phyloP scores from a whole-genome alignment of 1,139 yeast species.

The Saccharomyces pastorianus region DNA sequence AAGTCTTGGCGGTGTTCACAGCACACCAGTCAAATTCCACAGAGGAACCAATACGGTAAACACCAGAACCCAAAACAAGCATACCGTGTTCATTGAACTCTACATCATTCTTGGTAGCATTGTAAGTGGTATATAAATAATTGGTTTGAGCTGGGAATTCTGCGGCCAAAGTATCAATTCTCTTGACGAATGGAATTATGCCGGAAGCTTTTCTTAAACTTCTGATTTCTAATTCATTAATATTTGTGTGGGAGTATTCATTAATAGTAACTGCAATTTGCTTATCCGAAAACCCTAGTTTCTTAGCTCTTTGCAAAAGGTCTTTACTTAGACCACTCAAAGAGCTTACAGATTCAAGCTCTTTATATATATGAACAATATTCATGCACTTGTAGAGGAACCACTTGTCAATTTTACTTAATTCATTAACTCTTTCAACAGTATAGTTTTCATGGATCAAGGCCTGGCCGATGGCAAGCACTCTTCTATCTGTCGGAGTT shows the following conservation, averaged over 20 bases:
- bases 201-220: slow-evolving; percentile 67
- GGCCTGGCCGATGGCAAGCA: slow-evolving; percentile 98
- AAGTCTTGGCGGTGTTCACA: slow-evolving; percentile 89
- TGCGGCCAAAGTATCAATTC: slow-evolving; percentile 95
- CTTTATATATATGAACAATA: slow-evolving; percentile 80
- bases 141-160: slow-evolving; percentile 97
- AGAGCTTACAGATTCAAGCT: slow-evolving; percentile 56
- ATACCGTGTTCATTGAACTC: slow-evolving; percentile 84
- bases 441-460: slow-evolving; percentile 80
- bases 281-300: slow-evolving; percentile 89
- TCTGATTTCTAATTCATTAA: slow-evolving; percentile 70
- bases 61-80: slow-evolving; percentile 95
- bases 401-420: slow-evolving; percentile 93
- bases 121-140: slow-evolving; percentile 91
- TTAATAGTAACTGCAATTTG: slow-evolving; percentile 77
- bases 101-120: slow-evolving; percentile 81
- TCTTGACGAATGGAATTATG: slow-evolving; percentile 87
- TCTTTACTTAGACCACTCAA: slow-evolving; percentile 56
- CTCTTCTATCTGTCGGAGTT: slow-evolving; percentile 94
- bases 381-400: slow-evolving; percentile 86
- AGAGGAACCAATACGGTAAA: slow-evolving; percentile 95
- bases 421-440: slow-evolving; percentile 83
- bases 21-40: slow-evolving; percentile 99
- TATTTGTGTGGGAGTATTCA: slow-evolving; percentile 28
- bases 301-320: slow-evolving; percentile 71